A percentile compares a stretch with the other conserved stretches of the same genome.
Conservation (phyloP, 768 basidiomycete species). For the Russula compacta region DNA sequence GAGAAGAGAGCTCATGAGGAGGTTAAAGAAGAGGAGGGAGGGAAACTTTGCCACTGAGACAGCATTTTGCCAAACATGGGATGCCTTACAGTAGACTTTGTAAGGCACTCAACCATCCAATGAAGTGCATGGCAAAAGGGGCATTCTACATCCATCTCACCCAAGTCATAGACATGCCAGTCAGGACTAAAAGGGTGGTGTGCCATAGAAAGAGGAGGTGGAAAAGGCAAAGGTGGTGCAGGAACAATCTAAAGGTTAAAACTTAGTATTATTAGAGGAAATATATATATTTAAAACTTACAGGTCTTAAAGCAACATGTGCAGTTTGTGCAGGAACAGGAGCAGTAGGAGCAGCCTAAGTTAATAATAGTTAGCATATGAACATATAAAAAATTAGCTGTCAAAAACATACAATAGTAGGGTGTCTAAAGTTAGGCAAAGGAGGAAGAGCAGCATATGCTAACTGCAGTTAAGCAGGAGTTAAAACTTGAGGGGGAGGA, state of each 20-base stretch:
- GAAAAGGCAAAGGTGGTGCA: background rate
- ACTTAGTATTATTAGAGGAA: no score
- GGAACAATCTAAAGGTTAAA: no score
- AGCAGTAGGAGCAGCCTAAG: no score
- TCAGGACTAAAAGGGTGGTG: background rate
- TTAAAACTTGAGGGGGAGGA: background rate
- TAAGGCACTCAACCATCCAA: background rate
- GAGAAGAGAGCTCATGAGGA: background rate
- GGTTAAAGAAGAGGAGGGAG: background rate
- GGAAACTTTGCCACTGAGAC: background rate
- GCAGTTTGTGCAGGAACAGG: no score
- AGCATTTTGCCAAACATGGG: constrained; percentile 1
- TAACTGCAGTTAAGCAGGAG: no score
- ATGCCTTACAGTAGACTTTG: background rate
- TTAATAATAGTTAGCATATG: no score
- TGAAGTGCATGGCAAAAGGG: background rate
- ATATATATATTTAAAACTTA: no score
- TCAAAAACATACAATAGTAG: no score
- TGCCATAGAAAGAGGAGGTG: background rate
- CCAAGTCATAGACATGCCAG: background rate
- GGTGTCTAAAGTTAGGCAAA: no score
- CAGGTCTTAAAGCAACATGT: no score
- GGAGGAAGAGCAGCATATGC: no score
- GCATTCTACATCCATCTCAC: background rate
- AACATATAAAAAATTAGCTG: no score